Evolutionary conservation across 345 rosid species (phyloP), one percentile per base, ranked within the genome.

Genomic region (Carallia pectinifolia): DNA sequence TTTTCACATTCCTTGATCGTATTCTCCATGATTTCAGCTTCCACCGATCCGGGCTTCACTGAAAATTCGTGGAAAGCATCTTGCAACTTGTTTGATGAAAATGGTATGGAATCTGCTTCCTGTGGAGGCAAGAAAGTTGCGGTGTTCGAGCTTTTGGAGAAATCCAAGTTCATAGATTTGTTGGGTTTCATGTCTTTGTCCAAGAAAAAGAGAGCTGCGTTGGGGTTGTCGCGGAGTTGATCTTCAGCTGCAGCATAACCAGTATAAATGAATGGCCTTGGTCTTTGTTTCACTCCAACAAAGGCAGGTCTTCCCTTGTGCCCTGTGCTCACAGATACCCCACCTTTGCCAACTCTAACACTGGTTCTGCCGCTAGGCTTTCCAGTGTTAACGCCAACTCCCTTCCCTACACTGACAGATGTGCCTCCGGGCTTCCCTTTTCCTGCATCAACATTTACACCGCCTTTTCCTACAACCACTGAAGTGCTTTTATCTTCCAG

Each of bases 261-360:
- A 23, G 23, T 23, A 80, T 95, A 92, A 0, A 0, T 0, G 75
- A 91, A 90, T 2, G 92, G 92, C 36, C 0, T 13, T 0, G 36
- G 6, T 37, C 87, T 89, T 61, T 87, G 89, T 0, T 5, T 68
- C 19, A 87, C 97, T 23, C 86, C 86, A 18, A 89, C 92, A 56
- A 52, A 30, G 0, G 88, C 88, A 0, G 92, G 95, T 79, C 53
- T 91, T 2, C 95, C 95, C 82, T 87, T 90, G 70, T 31, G 71
- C 27, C 89, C 85, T 48, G 90, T 61, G 79, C 16, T 71, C 37
- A 87, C 96, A 8, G 73, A 63, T 39, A 85, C 94, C 59, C 95
- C 96, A 4, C 97, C 95, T 82, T 90, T 87, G 73, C 96, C 96
- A 0, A 88, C 96, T 36, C 87, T 85, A 39, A 88, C 96, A 6